These are phyloP conservation scores for Hypoxylon fuscum DNA, from an alignment of 495 filamentous ascomycete genomes.

Conservation along the genomic window DNA sequence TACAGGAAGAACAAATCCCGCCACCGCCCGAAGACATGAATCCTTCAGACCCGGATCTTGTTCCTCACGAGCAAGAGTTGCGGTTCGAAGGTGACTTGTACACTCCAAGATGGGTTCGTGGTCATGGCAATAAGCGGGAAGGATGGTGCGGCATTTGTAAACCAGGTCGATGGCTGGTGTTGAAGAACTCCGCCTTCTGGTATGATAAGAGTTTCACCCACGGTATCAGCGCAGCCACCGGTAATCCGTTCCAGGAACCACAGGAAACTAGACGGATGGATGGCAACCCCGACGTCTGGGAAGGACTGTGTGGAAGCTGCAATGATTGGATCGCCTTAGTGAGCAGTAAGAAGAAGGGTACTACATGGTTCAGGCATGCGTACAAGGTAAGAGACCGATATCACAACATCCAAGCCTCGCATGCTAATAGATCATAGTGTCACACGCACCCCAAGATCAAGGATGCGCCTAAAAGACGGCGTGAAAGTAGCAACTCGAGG, in stretches of 20 bases:
- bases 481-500: constrained; percentile 67
- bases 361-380: constrained; percentile 84
- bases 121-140: constrained; percentile 82
- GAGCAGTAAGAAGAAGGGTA: constrained; percentile 86
- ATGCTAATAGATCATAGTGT: constrained; percentile 59
- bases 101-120: constrained; percentile 80
- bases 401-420: neutral
- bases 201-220: constrained; percentile 87
- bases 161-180: constrained; percentile 79
- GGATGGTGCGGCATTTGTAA: constrained; percentile 88
- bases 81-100: constrained; percentile 81
- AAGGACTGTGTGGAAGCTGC: constrained; percentile 79
- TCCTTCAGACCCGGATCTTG: constrained; percentile 72
- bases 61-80: constrained; percentile 78
- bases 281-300: constrained; percentile 83
- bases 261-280: constrained; percentile 76
- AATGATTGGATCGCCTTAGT: constrained; percentile 81
- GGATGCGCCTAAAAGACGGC: constrained; percentile 74
- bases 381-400: constrained; percentile 71
- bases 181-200: constrained; percentile 88
- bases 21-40: constrained; percentile 81
- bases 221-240: constrained; percentile 80
- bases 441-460: constrained; percentile 79
- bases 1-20: constrained; percentile 71
- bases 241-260: constrained; percentile 75